Conservation (phyloP, 495 filamentous ascomycete species). For the Penicillium flavigenum region DNA sequence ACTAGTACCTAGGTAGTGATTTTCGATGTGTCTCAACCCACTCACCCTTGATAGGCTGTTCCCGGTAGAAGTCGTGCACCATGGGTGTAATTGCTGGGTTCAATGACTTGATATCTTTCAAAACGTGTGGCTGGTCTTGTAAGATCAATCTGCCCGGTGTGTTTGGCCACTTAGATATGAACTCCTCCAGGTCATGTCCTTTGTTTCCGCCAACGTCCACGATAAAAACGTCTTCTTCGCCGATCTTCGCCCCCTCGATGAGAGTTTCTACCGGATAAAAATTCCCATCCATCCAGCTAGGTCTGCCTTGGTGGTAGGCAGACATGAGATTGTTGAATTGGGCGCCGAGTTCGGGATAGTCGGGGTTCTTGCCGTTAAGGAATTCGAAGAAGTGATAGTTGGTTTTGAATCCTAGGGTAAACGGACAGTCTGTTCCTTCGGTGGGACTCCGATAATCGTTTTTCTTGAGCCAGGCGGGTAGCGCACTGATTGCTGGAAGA, state of each 20-base stretch:
- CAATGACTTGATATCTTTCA: conserved; percentile 14
- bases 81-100: conserved; percentile 38
- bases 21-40: conserved; percentile 35
- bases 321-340: conserved; percentile 50
- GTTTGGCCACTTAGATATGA: conserved; percentile 31
- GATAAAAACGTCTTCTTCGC: conserved; percentile 25
- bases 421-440: conserved; percentile 26
- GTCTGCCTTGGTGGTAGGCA: conserved; percentile 40
- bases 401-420: conserved; percentile 19
- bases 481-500: conserved; percentile 3
- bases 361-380: conserved; percentile 19
- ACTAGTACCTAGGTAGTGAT: too few relatives aligned
- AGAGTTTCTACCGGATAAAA: conserved; percentile 47
- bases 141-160: conserved; percentile 32
- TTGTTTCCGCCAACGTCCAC: conserved; percentile 39
- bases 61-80: conserved; percentile 49
- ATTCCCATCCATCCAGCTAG: conserved; percentile 44
- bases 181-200: conserved; percentile 35
- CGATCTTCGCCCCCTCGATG: conserved; percentile 18
- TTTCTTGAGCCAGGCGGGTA: conserved; percentile 27
- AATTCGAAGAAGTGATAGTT: not conserved
- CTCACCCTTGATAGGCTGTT: conserved; percentile 48
- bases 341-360: conserved; percentile 17
- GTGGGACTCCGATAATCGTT: conserved; percentile 27
- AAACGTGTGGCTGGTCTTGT: conserved; percentile 34